Conservation (phyloP, 1,284 basidiomycete species). For the Irpex sp. region DNA sequence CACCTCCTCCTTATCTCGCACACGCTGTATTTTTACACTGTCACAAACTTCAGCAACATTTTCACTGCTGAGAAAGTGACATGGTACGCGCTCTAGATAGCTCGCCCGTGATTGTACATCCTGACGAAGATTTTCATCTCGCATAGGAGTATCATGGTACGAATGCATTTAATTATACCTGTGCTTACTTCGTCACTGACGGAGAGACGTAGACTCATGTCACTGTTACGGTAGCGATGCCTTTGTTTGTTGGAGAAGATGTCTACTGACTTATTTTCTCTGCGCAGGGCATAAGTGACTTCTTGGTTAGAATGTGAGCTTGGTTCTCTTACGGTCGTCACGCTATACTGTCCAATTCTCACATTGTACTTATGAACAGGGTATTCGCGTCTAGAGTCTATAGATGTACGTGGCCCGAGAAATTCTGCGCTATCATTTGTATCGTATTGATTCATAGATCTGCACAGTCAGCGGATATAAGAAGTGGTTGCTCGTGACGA, state of each 20-base stretch:
- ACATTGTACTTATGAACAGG: slow-evolving; percentile 2
- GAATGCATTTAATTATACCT: neutral
- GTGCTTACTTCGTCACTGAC: neutral
- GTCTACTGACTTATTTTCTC: neutral
- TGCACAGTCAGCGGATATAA: slow-evolving; percentile 18
- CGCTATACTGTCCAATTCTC: neutral
- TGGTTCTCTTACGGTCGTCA: neutral
- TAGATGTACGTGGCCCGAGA: slow-evolving; percentile 10
- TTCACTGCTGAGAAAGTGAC: slow-evolving; percentile 10
- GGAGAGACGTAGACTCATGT: slow-evolving; percentile 6
- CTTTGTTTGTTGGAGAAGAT: neutral
- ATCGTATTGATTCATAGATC: neutral
- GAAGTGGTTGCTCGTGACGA: slow-evolving; percentile 6
- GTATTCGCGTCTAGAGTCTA: slow-evolving; percentile 20
- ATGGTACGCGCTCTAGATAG: slow-evolving; percentile 9
- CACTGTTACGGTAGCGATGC: slow-evolving; percentile 8
- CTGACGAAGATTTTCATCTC: neutral
- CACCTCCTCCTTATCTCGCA: slow-evolving; percentile 15
- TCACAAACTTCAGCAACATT: slow-evolving; percentile 16
- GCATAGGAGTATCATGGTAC: slow-evolving; percentile 20
- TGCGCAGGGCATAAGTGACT: slow-evolving; percentile 15
- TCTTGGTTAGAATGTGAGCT: slow-evolving; percentile 14
- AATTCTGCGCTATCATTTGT: neutral
- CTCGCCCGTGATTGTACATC: neutral
- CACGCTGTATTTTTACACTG: slow-evolving; percentile 17